These are phyloP conservation scores for Saccharomyces hybrid DNA, from an alignment of 1,139 yeast genomes.

Conservation along the genomic window DNA sequence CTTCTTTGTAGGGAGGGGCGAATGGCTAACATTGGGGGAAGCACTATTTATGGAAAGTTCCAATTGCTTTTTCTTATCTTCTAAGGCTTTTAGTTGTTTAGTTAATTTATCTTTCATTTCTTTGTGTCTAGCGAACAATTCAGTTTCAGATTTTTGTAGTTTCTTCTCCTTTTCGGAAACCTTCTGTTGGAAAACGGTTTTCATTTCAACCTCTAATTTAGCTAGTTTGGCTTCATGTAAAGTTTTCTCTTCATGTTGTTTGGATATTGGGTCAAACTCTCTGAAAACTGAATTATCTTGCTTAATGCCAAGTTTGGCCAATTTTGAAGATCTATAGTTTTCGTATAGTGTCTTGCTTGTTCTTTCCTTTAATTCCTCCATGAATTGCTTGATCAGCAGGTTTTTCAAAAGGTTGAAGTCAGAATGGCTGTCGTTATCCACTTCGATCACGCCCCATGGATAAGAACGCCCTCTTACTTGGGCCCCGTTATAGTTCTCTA, in stretches of 20 bases:
- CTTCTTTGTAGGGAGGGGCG: constrained; percentile 44
- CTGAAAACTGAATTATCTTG: constrained; percentile 90
- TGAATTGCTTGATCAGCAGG: constrained; percentile 76
- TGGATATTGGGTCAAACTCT: constrained; percentile 87
- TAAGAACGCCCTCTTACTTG: constrained; percentile 85
- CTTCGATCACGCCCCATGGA: constrained; percentile 98
- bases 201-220: constrained; percentile 95
- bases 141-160: constrained; percentile 95
- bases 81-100: constrained; percentile 81
- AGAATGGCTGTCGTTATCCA: constrained; percentile 89
- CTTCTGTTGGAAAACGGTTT: constrained; percentile 92
- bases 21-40: constrained; percentile 38
- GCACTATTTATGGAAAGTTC: constrained; percentile 42
- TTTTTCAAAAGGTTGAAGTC: constrained; percentile 90
- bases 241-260: constrained; percentile 90
- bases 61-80: constrained; percentile 80
- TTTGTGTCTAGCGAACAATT: constrained; percentile 88
- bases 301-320: constrained; percentile 75
- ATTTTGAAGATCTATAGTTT: constrained; percentile 79
- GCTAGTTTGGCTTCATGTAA: constrained; percentile 90
- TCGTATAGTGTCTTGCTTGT: constrained; percentile 77
- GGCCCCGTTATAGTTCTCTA: constrained; percentile 70
- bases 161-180: constrained; percentile 96
- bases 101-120: constrained; percentile 94
- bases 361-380: constrained; percentile 89